Conservation (phyloP, 2,329 filamentous ascomycete species). For the Mycosphaerella arachidis region DNA sequence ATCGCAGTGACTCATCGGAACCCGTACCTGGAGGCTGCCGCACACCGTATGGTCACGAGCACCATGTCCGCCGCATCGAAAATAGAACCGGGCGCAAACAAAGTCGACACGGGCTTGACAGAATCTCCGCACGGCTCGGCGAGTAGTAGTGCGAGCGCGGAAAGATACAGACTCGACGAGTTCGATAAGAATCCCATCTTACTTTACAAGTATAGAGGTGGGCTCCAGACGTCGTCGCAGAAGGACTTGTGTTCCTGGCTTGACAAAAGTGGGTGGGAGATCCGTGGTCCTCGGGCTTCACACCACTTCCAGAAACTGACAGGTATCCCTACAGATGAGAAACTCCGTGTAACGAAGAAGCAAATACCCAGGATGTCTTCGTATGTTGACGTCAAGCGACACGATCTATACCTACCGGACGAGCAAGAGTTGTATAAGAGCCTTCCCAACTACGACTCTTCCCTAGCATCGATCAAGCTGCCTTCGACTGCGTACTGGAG, state of each 20-base stretch:
- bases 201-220: conserved; percentile 44
- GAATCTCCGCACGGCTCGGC: conserved; percentile 37
- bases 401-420: conserved; percentile 41
- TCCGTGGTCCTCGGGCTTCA: background rate
- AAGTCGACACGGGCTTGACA: conserved; percentile 39
- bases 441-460: conserved; percentile 43
- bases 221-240: conserved; percentile 41
- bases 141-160: conserved; percentile 37
- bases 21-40: conserved; percentile 17
- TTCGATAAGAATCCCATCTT: conserved; percentile 41
- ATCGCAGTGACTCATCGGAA: conserved; percentile 13
- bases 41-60: conserved; percentile 4
- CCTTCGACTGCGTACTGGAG: conserved; percentile 44
- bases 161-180: conserved; percentile 41
- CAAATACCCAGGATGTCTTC: conserved; percentile 44
- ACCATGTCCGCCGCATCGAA: conserved; percentile 21
- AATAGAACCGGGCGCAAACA: conserved; percentile 16
- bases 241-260: conserved; percentile 40
- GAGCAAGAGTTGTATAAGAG: conserved; percentile 35
- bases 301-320: background rate
- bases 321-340: conserved; percentile 33
- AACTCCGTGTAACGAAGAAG: conserved; percentile 45
- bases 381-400: conserved; percentile 43
- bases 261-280: conserved; percentile 31
- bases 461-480: conserved; percentile 45